Evolutionary conservation across 2,329 filamentous ascomycete species (phyloP).

Genomic region (Diplocarpon mali): DNA sequence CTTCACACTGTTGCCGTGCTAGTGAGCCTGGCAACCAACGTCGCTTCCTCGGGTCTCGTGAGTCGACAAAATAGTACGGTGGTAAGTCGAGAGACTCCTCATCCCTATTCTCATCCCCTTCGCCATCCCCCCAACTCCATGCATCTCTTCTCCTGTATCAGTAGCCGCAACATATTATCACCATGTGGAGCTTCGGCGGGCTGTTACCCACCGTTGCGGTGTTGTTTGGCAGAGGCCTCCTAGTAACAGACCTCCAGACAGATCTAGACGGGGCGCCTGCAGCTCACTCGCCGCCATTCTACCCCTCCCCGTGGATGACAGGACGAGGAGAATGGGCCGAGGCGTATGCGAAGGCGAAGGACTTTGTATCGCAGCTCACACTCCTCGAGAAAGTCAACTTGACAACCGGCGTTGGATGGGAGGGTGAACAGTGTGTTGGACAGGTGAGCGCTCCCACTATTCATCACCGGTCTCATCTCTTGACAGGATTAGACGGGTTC

Average conservation of each 20-base stretch:
- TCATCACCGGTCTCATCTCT: no score
- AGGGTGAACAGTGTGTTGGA: slow-evolving; percentile 23
- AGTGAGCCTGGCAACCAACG: neutral
- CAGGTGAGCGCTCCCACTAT: slow-evolving; percentile 11
- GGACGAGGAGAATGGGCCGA: slow-evolving; percentile 44
- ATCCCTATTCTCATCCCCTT: no score
- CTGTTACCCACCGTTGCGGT: no score
- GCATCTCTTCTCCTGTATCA: neutral
- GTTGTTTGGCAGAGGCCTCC: no score
- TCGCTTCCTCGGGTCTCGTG: slow-evolving; percentile 1
- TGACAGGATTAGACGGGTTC: slow-evolving; percentile 16
- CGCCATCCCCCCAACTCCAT: neutral
- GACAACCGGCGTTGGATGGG: slow-evolving; percentile 60
- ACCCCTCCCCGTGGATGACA: slow-evolving; percentile 24
- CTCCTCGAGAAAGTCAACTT: slow-evolving; percentile 83
- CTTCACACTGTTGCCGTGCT: slow-evolving; percentile 2
- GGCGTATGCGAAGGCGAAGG: slow-evolving; percentile 59
- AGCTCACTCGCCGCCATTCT: slow-evolving; percentile 15
- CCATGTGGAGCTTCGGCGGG: neutral
- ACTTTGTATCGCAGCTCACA: slow-evolving; percentile 62
- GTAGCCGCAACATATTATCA: neutral
- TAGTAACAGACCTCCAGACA: neutral
- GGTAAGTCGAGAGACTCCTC: neutral
- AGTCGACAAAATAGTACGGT: slow-evolving; percentile 1
- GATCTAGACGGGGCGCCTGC: slow-evolving; percentile 3